Base-by-base conservation (phyloP, 2,329 filamentous ascomycete genomes). In the Cercospora janseana region DNA sequence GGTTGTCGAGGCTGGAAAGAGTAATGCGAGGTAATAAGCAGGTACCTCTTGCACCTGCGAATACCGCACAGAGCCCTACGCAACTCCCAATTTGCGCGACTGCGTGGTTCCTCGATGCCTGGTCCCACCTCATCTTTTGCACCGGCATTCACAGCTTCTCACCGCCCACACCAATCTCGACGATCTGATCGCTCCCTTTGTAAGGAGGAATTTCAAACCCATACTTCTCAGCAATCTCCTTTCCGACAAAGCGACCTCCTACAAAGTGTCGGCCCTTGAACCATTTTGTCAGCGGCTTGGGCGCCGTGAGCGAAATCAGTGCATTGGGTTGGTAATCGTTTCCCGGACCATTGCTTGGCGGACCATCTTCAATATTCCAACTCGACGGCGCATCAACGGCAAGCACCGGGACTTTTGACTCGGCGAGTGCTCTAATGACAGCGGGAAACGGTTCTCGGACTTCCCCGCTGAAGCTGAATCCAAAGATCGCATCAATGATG, bases 331-430 rank as follows among this genome's bases (percentile, higher is more conserved):
- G 83, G 65, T 95, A 97, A 4, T 77, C 82, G 62, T 85, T 85
- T 1, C 90, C 92, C 0, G 88, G 78, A 0, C 89, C 92, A 1
- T 83, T 80, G 45, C 76, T 72, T 8, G 91, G 90, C 6, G 92
- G 92, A 0, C 93, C 93, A 8, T 77, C 75, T 64, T 95, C 88
- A 49, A 98, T 94, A 68, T 93, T 83, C 93, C 93, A 98, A 1
- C 88, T 93, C 24, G 88, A 95, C 1, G 93, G 93, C 5, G 88
- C 90, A 71, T 98, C 93, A 16, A 98, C 88, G 2, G 89, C 87
- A 2, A 93, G 85, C 0, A 97, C 86, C 0, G 90, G 87, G 6
- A 93, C 64, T 20, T 78, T 78, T 4, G 87, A 86, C 32, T 83
- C 77, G 60, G 89, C 81, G 28, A 98, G 76, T 6, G 86, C 83